Conservation (phyloP, 2,329 filamentous ascomycete genomes). For the Pseudohalonectria lignicola region DNA sequence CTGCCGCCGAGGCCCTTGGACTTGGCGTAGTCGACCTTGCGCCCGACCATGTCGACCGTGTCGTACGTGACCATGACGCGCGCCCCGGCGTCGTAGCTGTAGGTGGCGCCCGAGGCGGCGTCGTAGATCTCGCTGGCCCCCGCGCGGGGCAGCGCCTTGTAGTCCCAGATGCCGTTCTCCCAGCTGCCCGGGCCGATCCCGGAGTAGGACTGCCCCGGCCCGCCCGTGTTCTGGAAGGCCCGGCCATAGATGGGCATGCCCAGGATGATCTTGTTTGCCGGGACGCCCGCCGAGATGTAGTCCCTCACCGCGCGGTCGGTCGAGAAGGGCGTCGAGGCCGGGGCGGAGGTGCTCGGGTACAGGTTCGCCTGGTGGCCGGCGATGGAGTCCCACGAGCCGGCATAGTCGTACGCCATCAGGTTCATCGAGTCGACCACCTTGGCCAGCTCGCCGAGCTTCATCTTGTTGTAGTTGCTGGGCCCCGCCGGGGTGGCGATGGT, state of each 20-base stretch:
- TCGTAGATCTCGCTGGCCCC: constrained; percentile 51
- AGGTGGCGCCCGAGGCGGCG: constrained; percentile 48
- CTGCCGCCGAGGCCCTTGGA: constrained; percentile 54
- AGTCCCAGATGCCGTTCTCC: constrained; percentile 71
- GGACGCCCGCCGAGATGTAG: constrained; percentile 54
- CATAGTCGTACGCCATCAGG: constrained; percentile 65
- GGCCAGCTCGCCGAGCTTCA: constrained; percentile 35
- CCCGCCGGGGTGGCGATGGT: constrained; percentile 41
- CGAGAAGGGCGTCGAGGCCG: constrained; percentile 56
- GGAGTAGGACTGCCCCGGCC: constrained; percentile 50
- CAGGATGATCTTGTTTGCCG: constrained; percentile 56
- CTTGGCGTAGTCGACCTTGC: constrained; percentile 58
- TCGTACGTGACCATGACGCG: constrained; percentile 64
- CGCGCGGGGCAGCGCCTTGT: constrained; percentile 59
- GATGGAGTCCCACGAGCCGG: constrained; percentile 52
- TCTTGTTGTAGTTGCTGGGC: constrained; percentile 29
- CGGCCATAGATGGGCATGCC: constrained; percentile 76
- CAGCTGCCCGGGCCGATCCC: constrained; percentile 59
- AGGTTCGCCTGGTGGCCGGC: constrained; percentile 66
- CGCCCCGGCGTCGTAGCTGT: constrained; percentile 52
- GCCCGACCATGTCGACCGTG: constrained; percentile 44
- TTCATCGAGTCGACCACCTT: constrained; percentile 41
- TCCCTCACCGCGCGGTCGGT: constrained; percentile 53
- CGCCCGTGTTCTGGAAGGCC: constrained; percentile 52
- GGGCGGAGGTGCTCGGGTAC: constrained; percentile 41